A percentile compares a stretch with the other conserved stretches of the same genome.
Conservation (phyloP, 2,329 filamentous ascomycete genomes). For the Tolypocladium pustulatum region DNA sequence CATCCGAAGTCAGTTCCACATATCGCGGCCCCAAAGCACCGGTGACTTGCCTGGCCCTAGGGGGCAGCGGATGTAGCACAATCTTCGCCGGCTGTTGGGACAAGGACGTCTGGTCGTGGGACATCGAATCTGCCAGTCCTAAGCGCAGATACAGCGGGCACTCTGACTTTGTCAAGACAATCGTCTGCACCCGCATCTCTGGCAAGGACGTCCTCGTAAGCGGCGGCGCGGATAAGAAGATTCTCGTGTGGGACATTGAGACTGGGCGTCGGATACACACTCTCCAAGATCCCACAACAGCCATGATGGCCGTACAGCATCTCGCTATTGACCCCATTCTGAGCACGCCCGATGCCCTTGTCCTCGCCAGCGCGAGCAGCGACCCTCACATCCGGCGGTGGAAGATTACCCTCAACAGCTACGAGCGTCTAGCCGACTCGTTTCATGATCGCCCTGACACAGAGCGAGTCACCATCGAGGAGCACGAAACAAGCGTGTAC, state of each 20-base stretch:
- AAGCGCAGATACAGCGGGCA: constrained; percentile 64
- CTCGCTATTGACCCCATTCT: constrained; percentile 63
- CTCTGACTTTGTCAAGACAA: constrained; percentile 80
- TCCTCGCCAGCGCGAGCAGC: constrained; percentile 71
- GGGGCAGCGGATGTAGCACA: constrained; percentile 41
- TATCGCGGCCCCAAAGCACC: constrained; percentile 73
- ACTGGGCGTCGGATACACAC: constrained; percentile 61
- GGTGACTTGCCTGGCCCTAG: constrained; percentile 64
- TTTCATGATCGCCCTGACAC: constrained; percentile 28
- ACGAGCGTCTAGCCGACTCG: constrained; percentile 43
- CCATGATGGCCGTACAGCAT: constrained; percentile 70
- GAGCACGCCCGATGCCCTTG: constrained; percentile 35
- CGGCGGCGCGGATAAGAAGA: constrained; percentile 67
- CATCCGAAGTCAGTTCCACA: constrained; percentile 21
- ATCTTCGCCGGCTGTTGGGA: constrained; percentile 92
- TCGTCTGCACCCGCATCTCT: constrained; percentile 52
- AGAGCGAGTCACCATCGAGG: constrained; percentile 48
- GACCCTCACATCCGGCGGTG: constrained; percentile 73
- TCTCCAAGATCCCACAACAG: constrained; percentile 61
- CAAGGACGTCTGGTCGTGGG: constrained; percentile 82
- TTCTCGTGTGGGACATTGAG: constrained; percentile 71
- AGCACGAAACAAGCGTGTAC: constrained; percentile 89
- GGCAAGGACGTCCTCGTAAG: constrained; percentile 58
- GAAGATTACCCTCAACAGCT: constrained; percentile 44
- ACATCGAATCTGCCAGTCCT: constrained; percentile 43